Evolutionary conservation across 2,329 filamentous ascomycete species (phyloP).

Genomic region (Aureobasidium mangrovei): DNA sequence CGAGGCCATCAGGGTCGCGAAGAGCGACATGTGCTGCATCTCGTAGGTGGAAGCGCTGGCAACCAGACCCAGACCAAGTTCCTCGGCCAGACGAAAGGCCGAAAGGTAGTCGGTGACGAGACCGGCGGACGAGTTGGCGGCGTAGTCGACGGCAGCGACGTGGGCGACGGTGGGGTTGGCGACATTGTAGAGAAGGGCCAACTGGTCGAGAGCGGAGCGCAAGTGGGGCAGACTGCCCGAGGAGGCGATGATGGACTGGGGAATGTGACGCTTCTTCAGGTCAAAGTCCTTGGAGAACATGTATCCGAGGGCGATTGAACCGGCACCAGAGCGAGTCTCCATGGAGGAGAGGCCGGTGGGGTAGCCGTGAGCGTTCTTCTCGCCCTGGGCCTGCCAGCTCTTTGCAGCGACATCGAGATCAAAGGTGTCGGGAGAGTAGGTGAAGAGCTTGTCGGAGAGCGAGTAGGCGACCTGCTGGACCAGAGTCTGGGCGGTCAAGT

Average conservation of each 20-base stretch:
- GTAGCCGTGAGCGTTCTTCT: slow-evolving; percentile 75
- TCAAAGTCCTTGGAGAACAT: slow-evolving; percentile 98
- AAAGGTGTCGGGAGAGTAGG: slow-evolving; percentile 90
- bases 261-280: slow-evolving; percentile 78
- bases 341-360: slow-evolving; percentile 68
- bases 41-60: slow-evolving; percentile 82
- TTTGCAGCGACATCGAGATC: slow-evolving; percentile 78
- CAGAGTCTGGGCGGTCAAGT: slow-evolving; percentile 84
- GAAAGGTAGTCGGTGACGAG: slow-evolving; percentile 82
- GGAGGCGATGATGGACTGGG: slow-evolving; percentile 82
- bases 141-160: slow-evolving; percentile 83
- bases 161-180: slow-evolving; percentile 91
- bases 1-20: slow-evolving; percentile 70
- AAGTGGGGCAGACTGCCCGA: slow-evolving; percentile 74
- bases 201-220: slow-evolving; percentile 77
- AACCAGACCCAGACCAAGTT: slow-evolving; percentile 79
- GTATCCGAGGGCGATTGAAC: slow-evolving; percentile 86
- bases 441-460: slow-evolving; percentile 94
- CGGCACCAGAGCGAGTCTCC: slow-evolving; percentile 82
- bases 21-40: slow-evolving; percentile 89
- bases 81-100: slow-evolving; percentile 73
- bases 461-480: slow-evolving; percentile 94
- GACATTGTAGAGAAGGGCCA: slow-evolving; percentile 82
- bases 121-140: slow-evolving; percentile 52
- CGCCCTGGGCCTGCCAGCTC: slow-evolving; percentile 60